These are phyloP conservation scores for Anisogramma anomala DNA, from an alignment of 2,329 filamentous ascomycete genomes.

Conservation along the genomic window DNA sequence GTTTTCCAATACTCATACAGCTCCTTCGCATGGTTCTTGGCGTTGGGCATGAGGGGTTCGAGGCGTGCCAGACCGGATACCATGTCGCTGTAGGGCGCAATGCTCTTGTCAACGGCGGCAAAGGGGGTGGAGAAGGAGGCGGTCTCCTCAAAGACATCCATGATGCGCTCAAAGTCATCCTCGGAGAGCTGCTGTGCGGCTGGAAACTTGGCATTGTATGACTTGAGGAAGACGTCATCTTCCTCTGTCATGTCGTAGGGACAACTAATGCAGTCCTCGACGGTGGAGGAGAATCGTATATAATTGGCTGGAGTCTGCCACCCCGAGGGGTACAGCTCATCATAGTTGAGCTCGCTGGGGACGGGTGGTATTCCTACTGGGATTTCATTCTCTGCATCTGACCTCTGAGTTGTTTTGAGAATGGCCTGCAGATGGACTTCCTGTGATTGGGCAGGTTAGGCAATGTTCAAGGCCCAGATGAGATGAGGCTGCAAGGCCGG, in stretches of 20 bases:
- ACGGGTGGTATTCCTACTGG: conserved; percentile 50
- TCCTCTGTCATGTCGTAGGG: conserved; percentile 91
- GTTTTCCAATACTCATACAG: conserved; percentile 86
- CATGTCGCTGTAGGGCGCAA: conserved; percentile 67
- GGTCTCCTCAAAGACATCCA: conserved; percentile 89
- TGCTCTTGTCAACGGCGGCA: conserved; percentile 78
- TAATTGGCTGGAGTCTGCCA: conserved; percentile 85
- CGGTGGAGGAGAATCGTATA: conserved; percentile 94
- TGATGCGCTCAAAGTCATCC: conserved; percentile 84
- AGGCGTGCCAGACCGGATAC: conserved; percentile 51
- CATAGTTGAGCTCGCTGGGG: conserved; percentile 66
- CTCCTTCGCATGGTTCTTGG: conserved; percentile 49
- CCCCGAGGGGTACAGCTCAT: conserved; percentile 67
- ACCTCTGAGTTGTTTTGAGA: conserved; percentile 39
- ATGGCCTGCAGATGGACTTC: conserved; percentile 93
- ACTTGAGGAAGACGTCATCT: conserved; percentile 74
- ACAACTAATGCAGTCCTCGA: conserved; percentile 85
- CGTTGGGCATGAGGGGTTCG: conserved; percentile 39
- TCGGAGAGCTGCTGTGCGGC: conserved; percentile 60
- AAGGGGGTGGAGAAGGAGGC: conserved; percentile 75
- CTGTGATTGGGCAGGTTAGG: conserved; percentile 36
- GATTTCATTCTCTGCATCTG: conserved; percentile 49
- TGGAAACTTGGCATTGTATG: conserved; percentile 68
- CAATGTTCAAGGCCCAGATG: conserved; percentile 12
- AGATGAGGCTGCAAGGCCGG: conserved; percentile 2